Percentiles rank a stretch among this genome's conserved stretches.
These are phyloP conservation scores for Aspergillus sp. DNA, from an alignment of 2,329 filamentous ascomycete species.

Conservation along the genomic window DNA sequence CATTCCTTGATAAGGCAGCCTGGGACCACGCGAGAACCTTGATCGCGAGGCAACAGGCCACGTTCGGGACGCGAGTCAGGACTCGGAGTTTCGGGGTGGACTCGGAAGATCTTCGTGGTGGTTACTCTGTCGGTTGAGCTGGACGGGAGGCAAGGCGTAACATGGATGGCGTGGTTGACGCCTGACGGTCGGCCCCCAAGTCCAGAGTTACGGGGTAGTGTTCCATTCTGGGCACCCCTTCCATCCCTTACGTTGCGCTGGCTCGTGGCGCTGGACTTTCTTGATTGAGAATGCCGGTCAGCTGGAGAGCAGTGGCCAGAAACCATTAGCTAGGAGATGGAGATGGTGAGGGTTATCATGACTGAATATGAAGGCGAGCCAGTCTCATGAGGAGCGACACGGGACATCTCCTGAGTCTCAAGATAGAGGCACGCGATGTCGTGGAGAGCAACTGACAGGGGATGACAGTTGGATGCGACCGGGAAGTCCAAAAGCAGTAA, in stretches of 20 bases:
- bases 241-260: neutral
- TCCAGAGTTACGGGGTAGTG: too few relatives aligned
- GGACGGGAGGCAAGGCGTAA: too few relatives aligned
- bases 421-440: neutral
- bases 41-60: neutral
- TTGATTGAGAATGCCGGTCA: neutral
- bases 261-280: neutral
- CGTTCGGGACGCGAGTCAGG: neutral
- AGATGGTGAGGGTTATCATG: too few relatives aligned
- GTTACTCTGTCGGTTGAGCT: neutral
- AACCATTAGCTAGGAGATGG: too few relatives aligned
- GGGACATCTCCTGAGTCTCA: too few relatives aligned
- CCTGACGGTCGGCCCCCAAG: neutral
- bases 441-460: neutral
- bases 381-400: too few relatives aligned
- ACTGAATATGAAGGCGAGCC: too few relatives aligned
- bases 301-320: neutral
- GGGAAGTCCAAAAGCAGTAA: conserved; percentile 9
- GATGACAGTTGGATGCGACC: neutral
- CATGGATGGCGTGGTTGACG: neutral
- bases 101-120: neutral
- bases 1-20: too few relatives aligned
- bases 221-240: neutral
- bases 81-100: too few relatives aligned
- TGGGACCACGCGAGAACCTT: too few relatives aligned